phyloP scores from a whole-genome alignment of 2,329 filamentous ascomycete species.

The Apiospora aurea region DNA sequence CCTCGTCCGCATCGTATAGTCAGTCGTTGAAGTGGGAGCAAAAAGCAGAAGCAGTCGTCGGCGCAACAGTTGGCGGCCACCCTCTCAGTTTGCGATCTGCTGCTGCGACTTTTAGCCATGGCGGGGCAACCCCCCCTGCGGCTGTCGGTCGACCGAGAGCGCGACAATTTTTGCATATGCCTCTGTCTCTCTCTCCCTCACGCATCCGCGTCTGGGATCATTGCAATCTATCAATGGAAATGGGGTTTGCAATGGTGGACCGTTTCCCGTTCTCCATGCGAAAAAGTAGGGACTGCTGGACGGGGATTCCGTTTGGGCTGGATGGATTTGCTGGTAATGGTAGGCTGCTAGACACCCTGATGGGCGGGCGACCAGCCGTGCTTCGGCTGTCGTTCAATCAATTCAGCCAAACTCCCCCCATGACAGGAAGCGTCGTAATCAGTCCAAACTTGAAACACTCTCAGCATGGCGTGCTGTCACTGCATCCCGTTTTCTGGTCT shows the following conservation, averaged over 20 bases:
- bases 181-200: background rate
- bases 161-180: background rate
- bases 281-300: background rate
- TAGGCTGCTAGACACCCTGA: background rate
- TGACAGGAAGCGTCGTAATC: constrained; percentile 22
- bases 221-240: background rate
- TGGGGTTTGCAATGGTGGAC: constrained; percentile 1
- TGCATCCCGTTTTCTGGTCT: constrained; percentile 20
- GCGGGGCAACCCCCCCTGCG: background rate
- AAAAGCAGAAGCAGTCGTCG: background rate
- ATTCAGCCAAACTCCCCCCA: constrained; percentile 7
- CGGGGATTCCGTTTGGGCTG: constrained; percentile 6
- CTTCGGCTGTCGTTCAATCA: constrained; percentile 20
- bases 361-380: background rate
- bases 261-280: background rate
- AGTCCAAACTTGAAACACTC: constrained; percentile 15
- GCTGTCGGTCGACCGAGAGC: background rate
- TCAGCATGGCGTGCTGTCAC: constrained; percentile 21
- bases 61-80: background rate
- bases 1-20: background rate
- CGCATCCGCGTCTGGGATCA: background rate
- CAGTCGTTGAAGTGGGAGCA: background rate
- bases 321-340: background rate
- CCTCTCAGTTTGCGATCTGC: background rate
- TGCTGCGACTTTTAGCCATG: constrained; percentile 8